phyloP scores from a whole-genome alignment of 1,284 basidiomycete species.

The Ceratobasidium papillatum region DNA sequence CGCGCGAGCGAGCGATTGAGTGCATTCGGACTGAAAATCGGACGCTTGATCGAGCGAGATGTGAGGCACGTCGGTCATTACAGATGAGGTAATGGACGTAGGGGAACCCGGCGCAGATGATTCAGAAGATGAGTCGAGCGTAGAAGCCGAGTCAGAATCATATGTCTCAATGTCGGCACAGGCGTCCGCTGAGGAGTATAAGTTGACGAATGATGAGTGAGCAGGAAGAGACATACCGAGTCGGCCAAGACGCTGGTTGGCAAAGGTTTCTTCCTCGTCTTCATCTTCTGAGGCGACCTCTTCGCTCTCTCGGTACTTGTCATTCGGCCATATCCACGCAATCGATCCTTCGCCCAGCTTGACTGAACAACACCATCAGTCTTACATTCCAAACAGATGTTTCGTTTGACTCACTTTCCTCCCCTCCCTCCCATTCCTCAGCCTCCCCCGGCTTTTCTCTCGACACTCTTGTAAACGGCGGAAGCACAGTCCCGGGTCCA shows the following conservation, averaged over 20 bases:
- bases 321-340: constrained; percentile 40
- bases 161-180: constrained; percentile 37
- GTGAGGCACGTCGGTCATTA: constrained; percentile 21
- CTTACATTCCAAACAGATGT: background rate
- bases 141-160: constrained; percentile 48
- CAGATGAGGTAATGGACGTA: constrained; percentile 51
- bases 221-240: constrained; percentile 19
- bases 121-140: constrained; percentile 52
- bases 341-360: constrained; percentile 34
- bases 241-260: constrained; percentile 39
- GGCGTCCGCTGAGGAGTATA: constrained; percentile 16
- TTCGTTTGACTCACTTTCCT: constrained; percentile 49
- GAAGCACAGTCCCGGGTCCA: constrained; percentile 74
- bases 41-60: constrained; percentile 47
- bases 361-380: constrained; percentile 10
- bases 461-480: constrained; percentile 77
- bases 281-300: constrained; percentile 47
- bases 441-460: constrained; percentile 51
- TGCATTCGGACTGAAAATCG: constrained; percentile 82
- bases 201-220: background rate
- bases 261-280: constrained; percentile 44
- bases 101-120: constrained; percentile 49
- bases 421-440: constrained; percentile 49
- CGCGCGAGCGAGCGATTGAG: constrained; percentile 84
- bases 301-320: constrained; percentile 41